Evolutionary conservation across 768 basidiomycete species (phyloP).

Genomic region (Boletus edulis): DNA sequence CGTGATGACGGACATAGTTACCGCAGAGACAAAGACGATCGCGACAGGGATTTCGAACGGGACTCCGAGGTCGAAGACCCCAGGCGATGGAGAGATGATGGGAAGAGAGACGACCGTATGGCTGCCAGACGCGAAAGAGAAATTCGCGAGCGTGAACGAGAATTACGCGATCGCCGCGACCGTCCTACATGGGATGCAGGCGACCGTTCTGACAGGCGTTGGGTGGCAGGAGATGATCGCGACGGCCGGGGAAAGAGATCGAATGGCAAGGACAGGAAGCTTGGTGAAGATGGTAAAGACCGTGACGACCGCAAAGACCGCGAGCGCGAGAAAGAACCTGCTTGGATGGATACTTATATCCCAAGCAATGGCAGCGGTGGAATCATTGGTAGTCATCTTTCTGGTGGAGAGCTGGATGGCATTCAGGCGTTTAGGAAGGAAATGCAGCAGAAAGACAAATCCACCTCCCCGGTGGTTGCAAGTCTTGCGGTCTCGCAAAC

Average conservation of each 20-base stretch:
- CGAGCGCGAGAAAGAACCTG: constrained; percentile 79
- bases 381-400: constrained; percentile 59
- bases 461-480: constrained; percentile 22
- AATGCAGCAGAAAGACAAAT: constrained; percentile 73
- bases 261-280: constrained; percentile 57
- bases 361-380: constrained; percentile 56
- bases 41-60: constrained; percentile 42
- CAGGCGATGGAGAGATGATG: constrained; percentile 80
- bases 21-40: constrained; percentile 36
- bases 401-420: constrained; percentile 71
- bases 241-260: constrained; percentile 61
- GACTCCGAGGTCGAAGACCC: constrained; percentile 63
- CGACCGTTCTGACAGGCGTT: constrained; percentile 49
- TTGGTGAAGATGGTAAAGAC: constrained; percentile 45
- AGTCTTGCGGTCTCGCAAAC: constrained; percentile 16
- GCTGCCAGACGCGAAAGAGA: constrained; percentile 59
- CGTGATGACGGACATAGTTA: constrained; percentile 27
- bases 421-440: constrained; percentile 89
- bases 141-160: constrained; percentile 37
- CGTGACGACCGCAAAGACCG: constrained; percentile 47
- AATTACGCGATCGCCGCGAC: constrained; percentile 44
- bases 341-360: constrained; percentile 90
- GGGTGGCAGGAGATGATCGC: constrained; percentile 65
- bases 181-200: constrained; percentile 47
- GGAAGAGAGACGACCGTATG: constrained; percentile 74